Evolutionary conservation across 148 eudicot genomes (phyloP).

Genomic region (Amaranthus cruentus): DNA sequence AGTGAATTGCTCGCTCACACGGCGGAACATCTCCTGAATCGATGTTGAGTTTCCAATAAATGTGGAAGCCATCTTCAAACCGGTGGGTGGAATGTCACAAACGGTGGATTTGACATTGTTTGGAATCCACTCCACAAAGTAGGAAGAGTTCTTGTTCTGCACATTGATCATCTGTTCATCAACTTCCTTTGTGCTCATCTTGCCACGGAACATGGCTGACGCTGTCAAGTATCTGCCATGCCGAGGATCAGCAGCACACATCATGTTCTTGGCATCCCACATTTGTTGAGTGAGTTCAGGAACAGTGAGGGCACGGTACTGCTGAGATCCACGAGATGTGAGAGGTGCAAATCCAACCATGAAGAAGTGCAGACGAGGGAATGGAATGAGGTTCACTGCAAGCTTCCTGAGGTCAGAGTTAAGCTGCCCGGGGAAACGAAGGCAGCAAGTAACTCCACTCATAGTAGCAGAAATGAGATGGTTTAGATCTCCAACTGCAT

Average conservation of each 20-base stretch:
- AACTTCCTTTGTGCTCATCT: conserved; percentile 72
- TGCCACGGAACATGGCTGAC: conserved; percentile 81
- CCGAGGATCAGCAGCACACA: conserved; percentile 86
- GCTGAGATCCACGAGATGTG: conserved; percentile 56
- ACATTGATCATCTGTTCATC: conserved; percentile 67
- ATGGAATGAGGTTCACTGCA: conserved; percentile 71
- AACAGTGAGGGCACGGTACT: conserved; percentile 55
- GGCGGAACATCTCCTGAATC: conserved; percentile 54
- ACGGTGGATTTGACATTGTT: conserved; percentile 67
- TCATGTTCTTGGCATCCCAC: conserved; percentile 87
- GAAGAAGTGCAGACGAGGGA: conserved; percentile 81
- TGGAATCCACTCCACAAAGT: conserved; percentile 73
- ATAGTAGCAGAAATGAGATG: conserved; percentile 70
- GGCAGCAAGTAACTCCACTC: conserved; percentile 75
- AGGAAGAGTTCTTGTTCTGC: conserved; percentile 64
- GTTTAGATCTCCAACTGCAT: conserved; percentile 66
- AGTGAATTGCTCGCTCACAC: conserved; percentile 55
- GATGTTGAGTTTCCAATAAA: conserved; percentile 58
- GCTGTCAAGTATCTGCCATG: conserved; percentile 77
- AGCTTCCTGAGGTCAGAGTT: conserved; percentile 73
- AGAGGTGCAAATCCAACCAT: conserved; percentile 74
- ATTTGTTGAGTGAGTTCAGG: conserved; percentile 78
- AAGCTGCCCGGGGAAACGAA: conserved; percentile 71
- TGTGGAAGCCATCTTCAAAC: conserved; percentile 55
- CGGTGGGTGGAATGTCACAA: conserved; percentile 60